Evolutionary conservation across 805 yeast genomes (phyloP), one percentile per base, ranked within the genome.

Genomic region (Wickerhamomyces queroliae): DNA sequence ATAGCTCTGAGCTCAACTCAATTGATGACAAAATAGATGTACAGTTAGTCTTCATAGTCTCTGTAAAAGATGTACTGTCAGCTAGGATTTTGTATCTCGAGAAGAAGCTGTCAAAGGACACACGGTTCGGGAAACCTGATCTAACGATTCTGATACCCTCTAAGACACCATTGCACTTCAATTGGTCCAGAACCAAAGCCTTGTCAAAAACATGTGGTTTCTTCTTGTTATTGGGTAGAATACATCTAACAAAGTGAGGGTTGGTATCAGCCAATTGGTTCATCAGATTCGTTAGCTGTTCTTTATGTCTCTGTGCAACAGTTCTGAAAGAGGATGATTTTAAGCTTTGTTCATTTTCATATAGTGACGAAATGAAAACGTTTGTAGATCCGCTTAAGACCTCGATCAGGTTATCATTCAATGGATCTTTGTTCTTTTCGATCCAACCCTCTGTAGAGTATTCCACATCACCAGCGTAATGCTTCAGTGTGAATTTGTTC

Each of bases 81-180:
- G 78, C 70, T 20, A 93, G 64, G n/a, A 90, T 74, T 23, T 75
- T 74, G 58, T 93, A 93, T 39, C 96, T 72, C 28, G 67, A 70
- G 37, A 74, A 76, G 63, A 93, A 93, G 35, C 87, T 91, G 33
- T 80, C 76, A 60, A 90, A 91, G 22, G 80, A 76, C 56, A 91
- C 78, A 48, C 96, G 76, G 61, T 93, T 93, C 5, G 99, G 99
- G 60, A 83, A 93, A 2, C 99, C 99, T 8, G 96, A 88, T 47
- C 99, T 75, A 0, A 98, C 96, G 43, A 93, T 93, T 61, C 99
- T 74, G 23, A 93, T 93, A 45, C 99, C 99, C 68, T 93, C 99
- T 37, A 93, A 65, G 13, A 93, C 99, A 74, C 99, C 99, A 56
- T 93, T 93, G 56, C 98, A 93, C 46, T 96, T 72, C 45, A 93